Conservation (phyloP, 2,329 filamentous ascomycete species). For the Trichoderma sp. region DNA sequence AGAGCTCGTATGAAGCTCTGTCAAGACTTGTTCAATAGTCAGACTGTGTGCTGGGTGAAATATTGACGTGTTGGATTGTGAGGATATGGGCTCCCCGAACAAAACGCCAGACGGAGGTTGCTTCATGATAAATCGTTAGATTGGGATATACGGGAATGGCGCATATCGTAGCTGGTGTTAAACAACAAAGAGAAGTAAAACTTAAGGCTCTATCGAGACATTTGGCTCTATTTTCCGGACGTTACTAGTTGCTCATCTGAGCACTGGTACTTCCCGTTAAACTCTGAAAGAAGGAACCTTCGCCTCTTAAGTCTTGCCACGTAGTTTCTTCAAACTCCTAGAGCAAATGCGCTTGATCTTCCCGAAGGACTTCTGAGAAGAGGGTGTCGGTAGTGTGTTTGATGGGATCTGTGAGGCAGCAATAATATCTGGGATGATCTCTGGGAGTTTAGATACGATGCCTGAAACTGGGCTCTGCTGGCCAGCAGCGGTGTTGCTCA, state of each 20-base stretch:
- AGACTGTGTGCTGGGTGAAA: constrained; percentile 60
- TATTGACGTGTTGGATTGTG: constrained; percentile 43
- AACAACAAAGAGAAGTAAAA: neutral
- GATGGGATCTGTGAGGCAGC: neutral
- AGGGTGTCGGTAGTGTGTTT: neutral
- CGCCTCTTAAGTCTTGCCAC: too few species aligned
- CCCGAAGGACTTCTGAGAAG: neutral
- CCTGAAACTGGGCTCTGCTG: neutral
- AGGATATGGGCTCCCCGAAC: constrained; percentile 30
- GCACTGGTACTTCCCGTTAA: too few species aligned
- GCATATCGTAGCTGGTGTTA: neutral
- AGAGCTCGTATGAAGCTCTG: constrained; percentile 54
- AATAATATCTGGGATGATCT: neutral
- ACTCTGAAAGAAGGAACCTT: too few species aligned
- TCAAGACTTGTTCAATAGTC: constrained; percentile 47
- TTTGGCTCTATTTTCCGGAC: neutral
- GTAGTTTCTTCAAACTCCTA: neutral
- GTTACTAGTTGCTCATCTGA: too few species aligned
- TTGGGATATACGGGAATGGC: neutral
- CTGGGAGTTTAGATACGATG: too few species aligned
- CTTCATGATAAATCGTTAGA: neutral
- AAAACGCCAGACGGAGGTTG: neutral
- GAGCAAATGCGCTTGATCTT: neutral
- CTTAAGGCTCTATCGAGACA: neutral
- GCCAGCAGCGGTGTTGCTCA: neutral